Evolutionary conservation across 179 eudicot genomes (phyloP), one percentile per base, ranked within the genome.

Genomic region (Sideroxylon spinosum): DNA sequence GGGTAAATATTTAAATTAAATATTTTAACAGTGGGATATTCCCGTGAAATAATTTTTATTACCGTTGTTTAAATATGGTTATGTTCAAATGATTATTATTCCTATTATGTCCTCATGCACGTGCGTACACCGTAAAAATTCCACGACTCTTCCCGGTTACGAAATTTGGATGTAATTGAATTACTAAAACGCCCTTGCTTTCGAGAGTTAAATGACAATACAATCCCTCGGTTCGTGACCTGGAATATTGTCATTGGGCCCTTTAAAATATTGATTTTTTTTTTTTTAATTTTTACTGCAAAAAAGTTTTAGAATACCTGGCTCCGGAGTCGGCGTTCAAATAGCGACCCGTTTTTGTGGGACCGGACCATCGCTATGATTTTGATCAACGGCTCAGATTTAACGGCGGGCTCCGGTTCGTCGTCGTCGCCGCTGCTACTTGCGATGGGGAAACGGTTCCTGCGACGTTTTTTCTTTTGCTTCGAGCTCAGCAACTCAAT

Each of bases 291-390:
- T 37, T 37, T 37, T 37, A 1, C 44, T 37, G 4, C 17, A 65
- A 32, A 65, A 32, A 46, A 13, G n/a, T 46, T 68, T 23, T 6
- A 67, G 16, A 29, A 62, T 82, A 88, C 89, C 89, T 88, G 89
- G 77, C 85, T 82, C 10, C 87, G 87, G 62, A 86, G 86, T 70
- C 86, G 87, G 60, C 86, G 85, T 44, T 82, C 83, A 61, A 88
- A 88, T 69, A 81, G 86, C 68, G 88, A 88, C 70, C 87, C 90
- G 78, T 86, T 85, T 77, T 81, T 88, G 66, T 88, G 90, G 9
- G 89, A 84, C 72, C 81, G 85, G 74, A 88, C 67, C 9, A 62
- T 74, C 64, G 73, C 84, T 22, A 86, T 22, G 53, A 86, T 86
- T n/a, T 69, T 70, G 80, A 86, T 71, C 84, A 86, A 82, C 82